Evolutionary conservation across 1,284 basidiomycete genomes (phyloP), one percentile per base, ranked within the genome.

Genomic region (Bondarzewia mesenterica): DNA sequence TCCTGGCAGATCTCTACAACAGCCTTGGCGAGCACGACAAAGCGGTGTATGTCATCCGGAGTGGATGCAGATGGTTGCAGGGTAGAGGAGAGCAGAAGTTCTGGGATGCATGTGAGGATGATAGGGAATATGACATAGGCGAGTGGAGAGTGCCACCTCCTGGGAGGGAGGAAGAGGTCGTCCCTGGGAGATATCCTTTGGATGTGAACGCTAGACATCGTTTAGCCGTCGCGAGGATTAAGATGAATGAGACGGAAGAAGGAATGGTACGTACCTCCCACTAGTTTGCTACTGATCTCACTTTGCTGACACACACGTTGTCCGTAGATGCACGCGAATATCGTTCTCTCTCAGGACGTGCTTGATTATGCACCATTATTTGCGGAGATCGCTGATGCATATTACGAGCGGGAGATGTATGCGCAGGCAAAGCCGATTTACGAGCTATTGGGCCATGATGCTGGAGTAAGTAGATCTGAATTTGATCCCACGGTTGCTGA

Each of bases 51-150:
- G 77, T 82, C 0, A 83, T 96, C 48, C 74, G 87, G 36, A 72
- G 74, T 46, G 93, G 93, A 0, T 85, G 82, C 44, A 70, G 95
- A 42, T 97, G 94, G 94, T 66, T 97, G 10, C 91, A 95, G 62
- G 90, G 91, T 0, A 71, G 94, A 29, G 70, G 67, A n/a, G 68
- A 74, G 27, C 81, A 89, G 61, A 76, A 70, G 48, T 83, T 84
- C 48, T 96, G 93, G 92, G 89, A 93, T 55, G 64, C 77, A 20
- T 78, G 83, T 48, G 77, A 80, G 32, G 95, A 96, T 60, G 93
- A 98, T 62, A 71, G 93, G 48, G 94, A 97, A 64, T 96, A 80
- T 58, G 89, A 93, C 58, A 63, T 75, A 2, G 66, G 69, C 10
- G 74, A 72, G 5, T 48, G 50, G 43, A 62, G 20, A 36, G 45